Percentiles rank a stretch among this genome's conserved stretches.
Evolutionary conservation across 495 filamentous ascomycete genomes (phyloP).

Genomic region (Pseudotulostoma volvatum): DNA sequence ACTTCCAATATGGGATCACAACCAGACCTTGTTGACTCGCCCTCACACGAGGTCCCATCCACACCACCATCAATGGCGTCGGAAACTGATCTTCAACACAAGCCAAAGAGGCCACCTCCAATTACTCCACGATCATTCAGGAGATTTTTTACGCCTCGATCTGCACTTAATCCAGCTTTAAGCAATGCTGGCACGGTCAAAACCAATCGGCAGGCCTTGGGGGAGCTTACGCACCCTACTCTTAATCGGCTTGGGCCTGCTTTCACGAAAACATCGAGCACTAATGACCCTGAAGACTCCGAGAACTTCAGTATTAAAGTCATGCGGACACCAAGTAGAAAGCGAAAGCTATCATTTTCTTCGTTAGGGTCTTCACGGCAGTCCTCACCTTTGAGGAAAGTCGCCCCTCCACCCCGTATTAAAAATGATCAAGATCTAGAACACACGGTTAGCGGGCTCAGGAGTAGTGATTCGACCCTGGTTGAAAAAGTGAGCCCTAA

Average conservation of each 20-base stretch:
- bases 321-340: constrained; percentile 23
- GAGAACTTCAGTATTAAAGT: constrained; percentile 18
- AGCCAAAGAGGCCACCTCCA: constrained; percentile 33
- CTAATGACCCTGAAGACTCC: constrained; percentile 14
- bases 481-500: constrained; percentile 6
- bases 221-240: constrained; percentile 48
- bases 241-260: constrained; percentile 40
- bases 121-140: constrained; percentile 61
- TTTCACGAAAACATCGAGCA: constrained; percentile 27
- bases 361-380: constrained; percentile 35
- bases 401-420: constrained; percentile 17
- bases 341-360: constrained; percentile 29
- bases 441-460: constrained; percentile 17
- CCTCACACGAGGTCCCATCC: constrained; percentile 23
- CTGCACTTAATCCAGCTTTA: constrained; percentile 22
- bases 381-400: constrained; percentile 37
- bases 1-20: constrained; percentile 15
- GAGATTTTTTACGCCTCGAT: constrained; percentile 68
- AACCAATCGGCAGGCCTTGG: constrained; percentile 46
- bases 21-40: constrained; percentile 20
- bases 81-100: constrained; percentile 23
- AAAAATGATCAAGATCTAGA: constrained; percentile 21
- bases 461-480: constrained; percentile 8
- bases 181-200: constrained; percentile 28
- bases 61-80: constrained; percentile 32